Evolutionary conservation across 768 basidiomycete species (phyloP).

Genomic region (Mycena haematopus): DNA sequence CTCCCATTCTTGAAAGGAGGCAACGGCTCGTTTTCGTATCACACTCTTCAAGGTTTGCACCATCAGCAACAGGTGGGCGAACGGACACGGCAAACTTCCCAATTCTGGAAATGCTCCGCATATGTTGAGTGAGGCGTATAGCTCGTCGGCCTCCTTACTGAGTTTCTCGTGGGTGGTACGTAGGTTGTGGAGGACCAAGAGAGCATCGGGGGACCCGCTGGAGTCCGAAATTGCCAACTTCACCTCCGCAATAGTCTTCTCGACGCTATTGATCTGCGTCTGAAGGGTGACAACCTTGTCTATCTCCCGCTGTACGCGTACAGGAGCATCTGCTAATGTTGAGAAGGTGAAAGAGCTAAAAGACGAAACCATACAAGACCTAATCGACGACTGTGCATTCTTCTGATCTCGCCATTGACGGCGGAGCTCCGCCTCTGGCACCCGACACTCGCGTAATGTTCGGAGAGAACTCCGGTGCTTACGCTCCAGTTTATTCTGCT

Average conservation of each 20-base stretch:
- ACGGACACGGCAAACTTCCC: constrained; percentile 34
- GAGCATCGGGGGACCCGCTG: constrained; percentile 11
- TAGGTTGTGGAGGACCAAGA: constrained; percentile 30
- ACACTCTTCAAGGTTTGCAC: constrained; percentile 47
- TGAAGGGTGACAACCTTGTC: constrained; percentile 40
- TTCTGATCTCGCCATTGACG: constrained; percentile 43
- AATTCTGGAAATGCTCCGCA: constrained; percentile 41
- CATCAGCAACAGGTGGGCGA: constrained; percentile 40
- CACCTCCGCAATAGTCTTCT: constrained; percentile 32
- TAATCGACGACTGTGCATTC: constrained; percentile 37
- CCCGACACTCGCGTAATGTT: constrained; percentile 28
- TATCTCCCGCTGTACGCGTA: constrained; percentile 39
- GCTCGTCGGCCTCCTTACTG: constrained; percentile 34
- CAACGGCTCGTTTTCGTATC: constrained; percentile 41
- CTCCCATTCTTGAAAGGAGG: constrained; percentile 46
- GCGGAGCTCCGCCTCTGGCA: constrained; percentile 30
- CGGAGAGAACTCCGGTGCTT: constrained; percentile 28
- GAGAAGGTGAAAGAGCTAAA: background rate
- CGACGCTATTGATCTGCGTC: constrained; percentile 34
- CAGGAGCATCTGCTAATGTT: constrained; percentile 36
- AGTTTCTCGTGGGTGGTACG: constrained; percentile 31
- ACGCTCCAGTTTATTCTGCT: constrained; percentile 18
- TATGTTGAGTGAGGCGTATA: constrained; percentile 46
- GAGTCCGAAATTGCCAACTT: constrained; percentile 19
- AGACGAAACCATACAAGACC: constrained; percentile 34